Base-by-base conservation (phyloP, 139 green algal genomes). In the Tetratostichococcus sp. region DNA sequence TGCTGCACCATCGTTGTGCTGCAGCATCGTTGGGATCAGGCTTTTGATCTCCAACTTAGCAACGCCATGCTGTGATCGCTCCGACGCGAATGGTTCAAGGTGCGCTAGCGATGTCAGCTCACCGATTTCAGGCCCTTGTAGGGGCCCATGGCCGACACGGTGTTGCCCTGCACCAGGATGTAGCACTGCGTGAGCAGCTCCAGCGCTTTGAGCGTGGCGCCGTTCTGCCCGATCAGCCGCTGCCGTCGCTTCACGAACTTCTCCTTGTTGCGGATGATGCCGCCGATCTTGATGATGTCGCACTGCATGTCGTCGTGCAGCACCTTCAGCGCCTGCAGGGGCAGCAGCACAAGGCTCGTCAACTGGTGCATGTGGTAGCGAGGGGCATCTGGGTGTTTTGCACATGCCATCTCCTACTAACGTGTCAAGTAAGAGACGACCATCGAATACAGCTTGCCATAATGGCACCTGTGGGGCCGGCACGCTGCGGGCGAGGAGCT, bases 251-350 rank as follows among this genome's bases (percentile, higher is more conserved):
- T 99, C n/a, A 97, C 92, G 84, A 98, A 98, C 74, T 92, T 94
- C 72, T 96, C 92, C 85, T 98, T 97, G 87, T 97, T 97, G 43
- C 94, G 86, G 28, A 98, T 87, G 16, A 99, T 79, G 28, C 92
- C 92, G 14, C 92, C 94, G 50, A 98, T 97, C 78, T 99, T 99
- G 84, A 99, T 98, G 75, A 99, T 91, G 84, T 99, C 96, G 78
- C 92, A 97, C 78, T 97, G 90, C 85, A 97, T 87, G 69, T 96
- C 87, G 79, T 99, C 96, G 14, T 95, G 39, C 71, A 98, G 78
- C 33, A 98, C 86, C 79, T 95, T 97, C n/a, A 97, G 70, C 31
- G 94, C 94, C 88, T 98, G 88, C 68, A 62, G 50, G 50, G 14
- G 19, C 14, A 62, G 19, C 50, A 62, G 14, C 17, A 26, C 14